Evolutionary conservation across 192 early-diverging fungal genomes (phyloP).

Genomic region (Umbelopsis vinacea): DNA sequence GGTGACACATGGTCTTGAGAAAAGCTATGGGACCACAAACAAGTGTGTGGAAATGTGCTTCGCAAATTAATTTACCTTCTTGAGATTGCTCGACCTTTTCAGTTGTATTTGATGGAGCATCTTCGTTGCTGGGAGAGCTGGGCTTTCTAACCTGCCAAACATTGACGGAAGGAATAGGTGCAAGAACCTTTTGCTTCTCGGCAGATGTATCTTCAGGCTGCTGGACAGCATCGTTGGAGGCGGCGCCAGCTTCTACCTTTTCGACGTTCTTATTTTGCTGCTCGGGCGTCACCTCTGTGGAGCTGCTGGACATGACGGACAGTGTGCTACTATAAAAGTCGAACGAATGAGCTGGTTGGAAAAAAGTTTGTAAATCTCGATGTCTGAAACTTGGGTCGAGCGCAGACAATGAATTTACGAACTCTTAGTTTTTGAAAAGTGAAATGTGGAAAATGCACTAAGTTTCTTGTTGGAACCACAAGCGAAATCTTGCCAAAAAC

Average conservation of each 20-base stretch:
- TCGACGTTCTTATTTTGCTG: constrained; percentile 15
- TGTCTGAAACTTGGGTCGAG: constrained; percentile 1
- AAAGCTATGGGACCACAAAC: constrained; percentile 2
- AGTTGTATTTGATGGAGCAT: constrained; percentile 18
- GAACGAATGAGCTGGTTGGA: constrained; percentile 12
- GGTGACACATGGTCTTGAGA: constrained; percentile 21
- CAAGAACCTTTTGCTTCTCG: constrained; percentile 31
- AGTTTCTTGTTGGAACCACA: neutral
- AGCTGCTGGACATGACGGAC: constrained; percentile 21
- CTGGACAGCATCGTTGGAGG: constrained; percentile 19
- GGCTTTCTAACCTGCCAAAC: constrained; percentile 37
- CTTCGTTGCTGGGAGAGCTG: constrained; percentile 11
- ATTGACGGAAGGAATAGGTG: constrained; percentile 43
- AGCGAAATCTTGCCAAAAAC: constrained; percentile 10
- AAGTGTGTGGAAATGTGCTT: neutral
- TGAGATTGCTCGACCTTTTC: constrained; percentile 3
- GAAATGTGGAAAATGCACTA: constrained; percentile 1
- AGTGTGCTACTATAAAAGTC: constrained; percentile 18
- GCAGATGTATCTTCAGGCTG: constrained; percentile 17
- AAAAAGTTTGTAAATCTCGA: constrained; percentile 5
- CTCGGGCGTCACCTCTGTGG: constrained; percentile 15
- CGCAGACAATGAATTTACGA: constrained; percentile 18
- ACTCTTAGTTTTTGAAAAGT: neutral
- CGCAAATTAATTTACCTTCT: constrained; percentile 14
- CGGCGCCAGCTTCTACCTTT: constrained; percentile 17